Conservation (phyloP, 2,329 filamentous ascomycete genomes). For the Ilyonectria robusta region DNA sequence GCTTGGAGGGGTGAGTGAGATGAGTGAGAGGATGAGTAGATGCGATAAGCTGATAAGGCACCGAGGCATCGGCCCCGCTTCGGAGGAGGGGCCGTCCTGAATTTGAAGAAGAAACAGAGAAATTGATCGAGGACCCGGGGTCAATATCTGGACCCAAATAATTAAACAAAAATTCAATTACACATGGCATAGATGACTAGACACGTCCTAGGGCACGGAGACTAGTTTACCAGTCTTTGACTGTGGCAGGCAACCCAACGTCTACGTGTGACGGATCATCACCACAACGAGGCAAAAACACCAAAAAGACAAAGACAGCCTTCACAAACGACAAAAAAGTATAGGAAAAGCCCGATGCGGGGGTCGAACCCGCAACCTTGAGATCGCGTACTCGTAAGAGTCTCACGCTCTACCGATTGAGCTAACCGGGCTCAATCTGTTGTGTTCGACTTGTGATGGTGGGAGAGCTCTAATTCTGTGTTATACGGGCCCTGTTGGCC, state of each 20-base stretch:
- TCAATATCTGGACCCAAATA: background rate
- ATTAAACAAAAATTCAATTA: background rate
- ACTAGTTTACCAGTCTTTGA: background rate
- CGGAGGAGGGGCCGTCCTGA: constrained; percentile 1
- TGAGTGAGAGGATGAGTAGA: background rate
- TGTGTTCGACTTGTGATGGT: constrained; percentile 1
- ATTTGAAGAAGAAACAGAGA: background rate
- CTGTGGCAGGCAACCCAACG: background rate
- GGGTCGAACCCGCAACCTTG: constrained; percentile 70
- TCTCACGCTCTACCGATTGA: constrained; percentile 74
- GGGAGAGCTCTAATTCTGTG: background rate
- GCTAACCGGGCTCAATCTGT: constrained; percentile 44
- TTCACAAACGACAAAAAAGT: background rate
- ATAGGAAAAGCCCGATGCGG: constrained; percentile 54
- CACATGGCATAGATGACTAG: background rate
- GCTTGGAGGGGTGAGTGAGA: background rate
- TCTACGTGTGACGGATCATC: background rate
- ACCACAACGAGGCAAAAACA: background rate
- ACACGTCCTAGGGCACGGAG: background rate
- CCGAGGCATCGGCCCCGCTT: constrained; percentile 7
- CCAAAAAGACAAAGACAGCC: background rate
- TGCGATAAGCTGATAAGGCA: constrained; percentile 21
- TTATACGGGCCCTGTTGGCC: constrained; percentile 1
- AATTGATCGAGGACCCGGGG: background rate
- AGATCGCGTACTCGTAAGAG: constrained; percentile 67